Percentiles rank a stretch among this genome's conserved stretches.
These are phyloP conservation scores for Ascochyta lentis DNA, from an alignment of 2,329 filamentous ascomycete species.

Conservation along the genomic window DNA sequence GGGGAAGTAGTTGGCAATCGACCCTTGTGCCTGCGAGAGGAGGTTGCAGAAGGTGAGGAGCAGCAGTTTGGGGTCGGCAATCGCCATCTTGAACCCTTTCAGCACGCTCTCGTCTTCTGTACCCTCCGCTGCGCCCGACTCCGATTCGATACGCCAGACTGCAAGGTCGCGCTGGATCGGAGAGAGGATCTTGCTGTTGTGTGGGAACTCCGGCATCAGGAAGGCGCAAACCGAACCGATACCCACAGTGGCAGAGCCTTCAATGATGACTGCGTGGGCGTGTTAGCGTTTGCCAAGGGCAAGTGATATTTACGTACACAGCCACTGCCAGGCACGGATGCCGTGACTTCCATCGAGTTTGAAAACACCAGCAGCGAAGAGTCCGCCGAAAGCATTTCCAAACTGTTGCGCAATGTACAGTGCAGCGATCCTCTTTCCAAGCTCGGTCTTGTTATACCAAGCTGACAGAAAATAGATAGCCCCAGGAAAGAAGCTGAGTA, in stretches of 20 bases:
- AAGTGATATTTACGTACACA: conserved; percentile 16
- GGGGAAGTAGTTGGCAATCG: conserved; percentile 58
- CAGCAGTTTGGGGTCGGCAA: conserved; percentile 61
- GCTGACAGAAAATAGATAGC: conserved; percentile 66
- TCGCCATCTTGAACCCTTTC: conserved; percentile 61
- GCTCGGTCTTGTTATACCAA: conserved; percentile 66
- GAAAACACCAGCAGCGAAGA: conserved; percentile 48
- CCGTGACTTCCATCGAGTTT: conserved; percentile 30
- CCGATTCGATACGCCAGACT: conserved; percentile 29
- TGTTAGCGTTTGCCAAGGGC: neutral
- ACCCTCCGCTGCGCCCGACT: conserved; percentile 26
- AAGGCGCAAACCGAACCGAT: conserved; percentile 28
- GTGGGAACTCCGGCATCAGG: conserved; percentile 28
- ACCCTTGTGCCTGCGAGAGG: conserved; percentile 64
- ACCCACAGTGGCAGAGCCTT: conserved; percentile 27
- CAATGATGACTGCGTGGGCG: conserved; percentile 10
- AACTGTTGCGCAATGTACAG: conserved; percentile 48
- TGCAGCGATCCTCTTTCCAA: conserved; percentile 40
- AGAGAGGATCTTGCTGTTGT: conserved; percentile 24
- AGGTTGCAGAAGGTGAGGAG: conserved; percentile 66
- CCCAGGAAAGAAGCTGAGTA: conserved; percentile 62
- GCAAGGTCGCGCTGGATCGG: conserved; percentile 24
- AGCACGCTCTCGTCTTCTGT: conserved; percentile 52
- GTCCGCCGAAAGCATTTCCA: conserved; percentile 50
- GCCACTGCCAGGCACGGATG: conserved; percentile 41